These are phyloP conservation scores for Xylaria sp. DNA, from an alignment of 2,329 filamentous ascomycete genomes.

Conservation along the genomic window DNA sequence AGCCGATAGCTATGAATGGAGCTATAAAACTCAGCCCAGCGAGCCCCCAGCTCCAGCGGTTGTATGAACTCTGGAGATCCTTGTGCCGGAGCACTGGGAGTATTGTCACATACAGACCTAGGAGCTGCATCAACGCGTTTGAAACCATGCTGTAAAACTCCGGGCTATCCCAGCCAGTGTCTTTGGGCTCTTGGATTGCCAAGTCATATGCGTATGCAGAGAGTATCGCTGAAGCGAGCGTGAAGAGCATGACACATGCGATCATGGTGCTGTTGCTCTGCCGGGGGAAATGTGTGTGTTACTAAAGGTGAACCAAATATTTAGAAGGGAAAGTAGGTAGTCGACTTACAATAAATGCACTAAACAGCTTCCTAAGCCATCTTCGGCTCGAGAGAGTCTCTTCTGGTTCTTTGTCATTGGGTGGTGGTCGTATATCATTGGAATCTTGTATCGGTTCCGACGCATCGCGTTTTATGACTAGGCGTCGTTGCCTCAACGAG, in stretches of 20 bases:
- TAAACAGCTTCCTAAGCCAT: background rate
- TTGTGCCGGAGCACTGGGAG: constrained; percentile 4
- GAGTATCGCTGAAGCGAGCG: background rate
- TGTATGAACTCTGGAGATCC: background rate
- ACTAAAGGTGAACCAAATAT: too few relatives aligned
- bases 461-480: background rate
- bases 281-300: background rate
- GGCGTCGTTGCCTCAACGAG: background rate
- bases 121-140: constrained; percentile 4
- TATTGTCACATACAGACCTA: constrained; percentile 3
- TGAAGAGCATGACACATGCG: background rate
- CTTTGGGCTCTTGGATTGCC: background rate
- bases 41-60: background rate
- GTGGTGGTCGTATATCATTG: background rate
- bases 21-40: background rate
- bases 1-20: background rate
- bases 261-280: constrained; percentile 11
- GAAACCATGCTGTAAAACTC: constrained; percentile 4
- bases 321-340: too few relatives aligned
- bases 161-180: background rate
- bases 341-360: constrained; percentile 3
- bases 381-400: background rate
- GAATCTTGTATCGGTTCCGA: background rate
- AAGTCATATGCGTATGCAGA: constrained; percentile 2
- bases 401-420: background rate